phyloP scores from a whole-genome alignment of 805 yeast genomes.

The Teunomyces atbi region DNA sequence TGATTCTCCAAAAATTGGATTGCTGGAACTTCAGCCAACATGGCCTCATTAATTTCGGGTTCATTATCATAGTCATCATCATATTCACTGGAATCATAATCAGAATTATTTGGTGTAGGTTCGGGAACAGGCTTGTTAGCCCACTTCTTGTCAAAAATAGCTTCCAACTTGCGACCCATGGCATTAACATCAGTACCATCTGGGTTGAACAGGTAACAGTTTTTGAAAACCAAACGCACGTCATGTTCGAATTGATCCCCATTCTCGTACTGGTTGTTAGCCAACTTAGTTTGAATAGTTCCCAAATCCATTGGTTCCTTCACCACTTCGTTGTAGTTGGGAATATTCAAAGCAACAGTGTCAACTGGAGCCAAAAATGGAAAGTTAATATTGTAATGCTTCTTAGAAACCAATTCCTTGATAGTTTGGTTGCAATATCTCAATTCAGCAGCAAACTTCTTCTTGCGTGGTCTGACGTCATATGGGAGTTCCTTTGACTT shows the following conservation, averaged over 20 bases:
- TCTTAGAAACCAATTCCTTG: slow-evolving; percentile 79
- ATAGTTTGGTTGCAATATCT: slow-evolving; percentile 79
- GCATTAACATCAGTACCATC: slow-evolving; percentile 94
- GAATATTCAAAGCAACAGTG: slow-evolving; percentile 89
- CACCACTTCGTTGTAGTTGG: slow-evolving; percentile 81
- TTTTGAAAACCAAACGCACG: slow-evolving; percentile 76
- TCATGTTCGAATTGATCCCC: slow-evolving; percentile 87
- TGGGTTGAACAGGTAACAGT: slow-evolving; percentile 92
- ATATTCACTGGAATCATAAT: slow-evolving; percentile 26
- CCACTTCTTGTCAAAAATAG: slow-evolving; percentile 85
- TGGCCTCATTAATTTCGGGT: slow-evolving; percentile 52
- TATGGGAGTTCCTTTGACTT: slow-evolving; percentile 90
- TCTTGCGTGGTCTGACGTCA: slow-evolving; percentile 86
- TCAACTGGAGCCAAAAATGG: slow-evolving; percentile 95
- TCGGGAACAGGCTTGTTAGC: slow-evolving; percentile 58
- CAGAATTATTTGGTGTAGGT: slow-evolving; percentile 66
- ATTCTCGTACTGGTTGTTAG: slow-evolving; percentile 83
- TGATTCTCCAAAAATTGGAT: slow-evolving; percentile 87
- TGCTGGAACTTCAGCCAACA: slow-evolving; percentile 77
- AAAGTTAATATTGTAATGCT: slow-evolving; percentile 78
- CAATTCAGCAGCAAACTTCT: slow-evolving; percentile 86
- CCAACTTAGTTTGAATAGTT: slow-evolving; percentile 74
- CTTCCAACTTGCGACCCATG: slow-evolving; percentile 93
- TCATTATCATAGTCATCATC: slow-evolving; percentile 48
- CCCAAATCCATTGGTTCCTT: slow-evolving; percentile 95